phyloP scores from a whole-genome alignment of 805 yeast genomes.

The Kregervanrija pseudodelftensis region DNA sequence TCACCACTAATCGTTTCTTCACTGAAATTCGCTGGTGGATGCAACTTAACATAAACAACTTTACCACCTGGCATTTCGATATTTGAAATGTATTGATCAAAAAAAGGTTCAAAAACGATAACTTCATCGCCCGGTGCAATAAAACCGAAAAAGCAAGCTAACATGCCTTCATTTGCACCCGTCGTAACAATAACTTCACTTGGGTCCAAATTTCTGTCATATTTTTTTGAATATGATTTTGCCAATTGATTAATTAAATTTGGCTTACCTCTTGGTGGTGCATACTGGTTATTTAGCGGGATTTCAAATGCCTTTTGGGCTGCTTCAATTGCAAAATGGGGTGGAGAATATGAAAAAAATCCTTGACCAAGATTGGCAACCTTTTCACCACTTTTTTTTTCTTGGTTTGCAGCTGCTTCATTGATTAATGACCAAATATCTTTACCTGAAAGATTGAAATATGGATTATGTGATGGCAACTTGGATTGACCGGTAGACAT shows the following conservation, averaged over 20 bases:
- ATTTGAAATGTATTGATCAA: slow-evolving; percentile 93
- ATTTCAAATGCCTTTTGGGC: slow-evolving; percentile 67
- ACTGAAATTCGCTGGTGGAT: slow-evolving; percentile 71
- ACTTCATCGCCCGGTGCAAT: slow-evolving; percentile 88
- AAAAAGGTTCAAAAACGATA: slow-evolving; percentile 93
- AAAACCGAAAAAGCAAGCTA: slow-evolving; percentile 77
- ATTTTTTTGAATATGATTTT: slow-evolving; percentile 61
- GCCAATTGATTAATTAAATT: slow-evolving; percentile 64
- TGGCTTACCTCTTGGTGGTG: slow-evolving; percentile 85
- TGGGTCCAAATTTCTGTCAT: slow-evolving; percentile 48
- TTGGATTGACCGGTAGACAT: slow-evolving; percentile 13
- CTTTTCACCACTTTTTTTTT: slow-evolving; percentile 60
- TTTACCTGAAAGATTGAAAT: slow-evolving; percentile 65
- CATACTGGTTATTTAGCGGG: slow-evolving; percentile 83
- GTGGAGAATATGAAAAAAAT: slow-evolving; percentile 93
- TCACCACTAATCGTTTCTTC: slow-evolving; percentile 61
- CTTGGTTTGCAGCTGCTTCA: slow-evolving; percentile 87
- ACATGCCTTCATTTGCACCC: slow-evolving; percentile 96
- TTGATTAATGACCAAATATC: slow-evolving; percentile 96
- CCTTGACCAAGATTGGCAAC: slow-evolving; percentile 94
- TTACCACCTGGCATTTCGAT: slow-evolving; percentile 92
- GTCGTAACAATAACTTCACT: slow-evolving; percentile 77
- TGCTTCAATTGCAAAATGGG: slow-evolving; percentile 82
- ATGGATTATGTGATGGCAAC: slow-evolving; percentile 50
- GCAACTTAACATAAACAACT: slow-evolving; percentile 77